Evolutionary conservation across 2,329 filamentous ascomycete genomes (phyloP), one percentile per base, ranked within the genome.

Genomic region (Furcasterigmium sp.): DNA sequence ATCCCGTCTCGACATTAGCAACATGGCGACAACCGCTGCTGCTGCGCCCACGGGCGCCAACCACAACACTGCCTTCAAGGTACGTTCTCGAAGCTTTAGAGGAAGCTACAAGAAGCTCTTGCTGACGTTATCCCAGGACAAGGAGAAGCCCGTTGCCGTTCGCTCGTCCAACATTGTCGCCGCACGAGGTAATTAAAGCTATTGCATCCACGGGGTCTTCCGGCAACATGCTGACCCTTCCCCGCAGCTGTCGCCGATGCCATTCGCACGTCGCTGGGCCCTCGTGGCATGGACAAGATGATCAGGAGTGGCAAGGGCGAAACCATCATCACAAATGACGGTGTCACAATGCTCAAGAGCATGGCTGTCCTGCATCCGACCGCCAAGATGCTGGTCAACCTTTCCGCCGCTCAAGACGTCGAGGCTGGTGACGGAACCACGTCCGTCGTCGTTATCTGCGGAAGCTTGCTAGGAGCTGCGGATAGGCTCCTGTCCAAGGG

Each of bases 281-380:
- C 93, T 53, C 84, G 93, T 68, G 93, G 93, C 62, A 96, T 96
- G 91, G 91, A 96, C 74, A 96, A 96, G 76, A 96, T 96, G 91
- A 97, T 98, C 58, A 87, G 94, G 75, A 94, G 86, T 47, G 87
- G 90, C 64, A 95, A 89, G 72, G 93, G 91, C 70, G 88, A 95
- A 68, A 96, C 91, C 46, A 93, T 97, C 66, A 98, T 98, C 72
- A 98, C 93, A 61, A 98, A 98, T 75, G 93, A 98, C 70, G 93
- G 93, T 65, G 95, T 94, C 73, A 98, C 93, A 45, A 98, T 98
- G 91, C 73, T 98, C 61, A 95, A 87, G 73, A 91, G 91, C 75
- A 97, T 98, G 93, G 87, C 88, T 53, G 93, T 98, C 54, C 90
- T 98, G 85, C 93, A 98, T 64, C 93, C 93, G n/a, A 95, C 94